phyloP scores from a whole-genome alignment of 306 rosid species.

The Acacia melanoxylon region DNA sequence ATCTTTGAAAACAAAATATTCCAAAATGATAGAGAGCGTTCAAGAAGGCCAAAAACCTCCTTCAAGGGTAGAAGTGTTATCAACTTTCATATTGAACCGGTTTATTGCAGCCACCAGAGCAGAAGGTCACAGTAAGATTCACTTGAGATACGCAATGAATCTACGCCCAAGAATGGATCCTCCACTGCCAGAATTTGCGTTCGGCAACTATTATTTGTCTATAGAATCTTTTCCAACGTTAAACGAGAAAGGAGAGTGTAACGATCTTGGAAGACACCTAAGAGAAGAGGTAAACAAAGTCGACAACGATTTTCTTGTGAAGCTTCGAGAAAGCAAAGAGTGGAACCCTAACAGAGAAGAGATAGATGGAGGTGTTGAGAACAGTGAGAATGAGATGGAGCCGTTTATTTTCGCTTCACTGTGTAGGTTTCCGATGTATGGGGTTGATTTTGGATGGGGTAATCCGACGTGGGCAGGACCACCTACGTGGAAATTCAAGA shows the following conservation, averaged over 20 bases:
- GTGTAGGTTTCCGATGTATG: constrained; percentile 42
- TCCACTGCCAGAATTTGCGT: constrained; percentile 23
- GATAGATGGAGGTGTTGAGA: neutral
- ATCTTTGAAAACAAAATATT: constrained; percentile 28
- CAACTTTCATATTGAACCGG: constrained; percentile 48
- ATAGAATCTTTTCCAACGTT: neutral
- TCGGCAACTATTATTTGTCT: constrained; percentile 27
- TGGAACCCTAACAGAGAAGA: neutral
- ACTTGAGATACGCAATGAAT: constrained; percentile 29
- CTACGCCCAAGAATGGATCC: constrained; percentile 39
- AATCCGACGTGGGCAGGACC: constrained; percentile 33
- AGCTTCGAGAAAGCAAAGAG: neutral
- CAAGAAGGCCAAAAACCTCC: constrained; percentile 4
- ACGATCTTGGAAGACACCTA: neutral
- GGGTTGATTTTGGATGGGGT: constrained; percentile 48
- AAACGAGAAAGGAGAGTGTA: neutral
- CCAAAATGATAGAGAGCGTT: neutral
- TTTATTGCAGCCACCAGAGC: constrained; percentile 26
- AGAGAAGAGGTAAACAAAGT: constrained; percentile 26
- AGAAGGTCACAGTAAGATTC: neutral
- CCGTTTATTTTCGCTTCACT: constrained; percentile 12
- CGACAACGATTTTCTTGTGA: neutral
- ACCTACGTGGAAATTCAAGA: constrained; percentile 34
- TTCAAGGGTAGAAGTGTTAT: constrained; percentile 44
- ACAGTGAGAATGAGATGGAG: neutral